These are phyloP conservation scores for Colletotrichum lindemuthianum DNA, from an alignment of 2,329 filamentous ascomycete species.

Conservation along the genomic window DNA sequence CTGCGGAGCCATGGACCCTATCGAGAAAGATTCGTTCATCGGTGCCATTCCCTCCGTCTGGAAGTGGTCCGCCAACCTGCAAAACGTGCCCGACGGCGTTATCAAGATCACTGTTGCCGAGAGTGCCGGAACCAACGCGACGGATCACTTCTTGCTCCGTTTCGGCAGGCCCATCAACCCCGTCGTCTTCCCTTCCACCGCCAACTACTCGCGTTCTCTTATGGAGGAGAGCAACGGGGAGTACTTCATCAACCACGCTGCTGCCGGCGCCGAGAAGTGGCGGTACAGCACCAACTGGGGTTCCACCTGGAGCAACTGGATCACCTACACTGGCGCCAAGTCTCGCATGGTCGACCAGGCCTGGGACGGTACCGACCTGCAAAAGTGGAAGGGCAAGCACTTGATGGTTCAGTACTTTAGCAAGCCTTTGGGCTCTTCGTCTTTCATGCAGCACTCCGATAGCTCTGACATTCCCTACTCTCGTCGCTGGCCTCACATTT, in stretches of 20 bases:
- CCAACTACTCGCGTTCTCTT: slow-evolving; percentile 63
- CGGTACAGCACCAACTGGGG: slow-evolving; percentile 72
- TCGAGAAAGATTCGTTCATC: slow-evolving; percentile 50
- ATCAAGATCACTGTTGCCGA: slow-evolving; percentile 68
- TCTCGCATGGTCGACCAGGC: slow-evolving; percentile 55
- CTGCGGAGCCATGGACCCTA: slow-evolving; percentile 53
- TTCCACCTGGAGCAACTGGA: slow-evolving; percentile 68
- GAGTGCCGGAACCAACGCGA: slow-evolving; percentile 59
- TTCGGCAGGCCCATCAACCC: slow-evolving; percentile 68
- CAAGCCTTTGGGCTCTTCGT: slow-evolving; percentile 65
- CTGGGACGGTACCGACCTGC: slow-evolving; percentile 68
- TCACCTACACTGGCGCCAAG: slow-evolving; percentile 62
- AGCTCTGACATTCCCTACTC: slow-evolving; percentile 42
- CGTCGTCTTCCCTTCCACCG: slow-evolving; percentile 63
- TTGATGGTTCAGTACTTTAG: slow-evolving; percentile 73
- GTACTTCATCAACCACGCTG: slow-evolving; percentile 65
- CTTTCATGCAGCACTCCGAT: slow-evolving; percentile 70
- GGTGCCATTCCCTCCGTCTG: slow-evolving; percentile 65
- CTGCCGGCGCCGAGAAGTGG: slow-evolving; percentile 69
- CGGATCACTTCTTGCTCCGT: slow-evolving; percentile 69
- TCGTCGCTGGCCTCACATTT: slow-evolving; percentile 70
- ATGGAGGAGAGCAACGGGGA: slow-evolving; percentile 51
- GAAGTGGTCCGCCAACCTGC: slow-evolving; percentile 62
- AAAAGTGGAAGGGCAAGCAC: slow-evolving; percentile 70
- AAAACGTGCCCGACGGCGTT: slow-evolving; percentile 68